Evolutionary conservation across 345 rosid genomes (phyloP).

Genomic region (Citrus medica): DNA sequence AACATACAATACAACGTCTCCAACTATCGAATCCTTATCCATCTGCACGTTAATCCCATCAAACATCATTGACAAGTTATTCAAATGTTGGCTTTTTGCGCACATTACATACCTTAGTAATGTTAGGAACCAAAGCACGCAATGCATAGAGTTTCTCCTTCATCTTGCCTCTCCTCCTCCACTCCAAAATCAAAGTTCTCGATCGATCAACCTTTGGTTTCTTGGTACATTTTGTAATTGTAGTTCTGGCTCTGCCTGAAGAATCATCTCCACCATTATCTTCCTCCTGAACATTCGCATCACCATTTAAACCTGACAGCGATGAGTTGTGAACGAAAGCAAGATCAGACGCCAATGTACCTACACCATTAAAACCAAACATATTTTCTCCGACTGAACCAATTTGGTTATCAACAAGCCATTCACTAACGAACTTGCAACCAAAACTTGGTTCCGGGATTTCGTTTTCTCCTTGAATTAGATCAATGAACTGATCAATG

Average conservation of each 20-base stretch:
- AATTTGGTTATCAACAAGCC: slow-evolving; percentile 27
- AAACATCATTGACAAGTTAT: neutral
- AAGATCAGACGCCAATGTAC: slow-evolving; percentile 27
- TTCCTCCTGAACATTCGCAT: slow-evolving; percentile 23
- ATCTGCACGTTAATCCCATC: slow-evolving; percentile 42
- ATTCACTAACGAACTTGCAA: slow-evolving; percentile 30
- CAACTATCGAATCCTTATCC: slow-evolving; percentile 91
- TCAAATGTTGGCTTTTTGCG: neutral
- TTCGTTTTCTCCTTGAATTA: slow-evolving; percentile 48
- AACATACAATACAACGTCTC: slow-evolving; percentile 71
- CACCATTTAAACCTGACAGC: slow-evolving; percentile 35
- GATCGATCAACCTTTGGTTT: slow-evolving; percentile 56
- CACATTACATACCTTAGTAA: slow-evolving; percentile 59
- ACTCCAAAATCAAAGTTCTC: slow-evolving; percentile 70
- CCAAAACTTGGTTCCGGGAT: slow-evolving; percentile 28
- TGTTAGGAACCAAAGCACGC: slow-evolving; percentile 85
- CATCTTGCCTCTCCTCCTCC: slow-evolving; percentile 71
- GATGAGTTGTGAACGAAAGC: slow-evolving; percentile 26
- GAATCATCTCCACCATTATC: slow-evolving; percentile 48
- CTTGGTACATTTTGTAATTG: slow-evolving; percentile 23
- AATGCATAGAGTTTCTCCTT: slow-evolving; percentile 86
- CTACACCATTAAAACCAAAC: slow-evolving; percentile 13
- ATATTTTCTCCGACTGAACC: slow-evolving; percentile 19
- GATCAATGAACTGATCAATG: slow-evolving; percentile 49
- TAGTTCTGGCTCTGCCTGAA: slow-evolving; percentile 44